Evolutionary conservation across 2,329 filamentous ascomycete species (phyloP), one percentile per base, ranked within the genome.

Genomic region (Colletotrichum camelliae): DNA sequence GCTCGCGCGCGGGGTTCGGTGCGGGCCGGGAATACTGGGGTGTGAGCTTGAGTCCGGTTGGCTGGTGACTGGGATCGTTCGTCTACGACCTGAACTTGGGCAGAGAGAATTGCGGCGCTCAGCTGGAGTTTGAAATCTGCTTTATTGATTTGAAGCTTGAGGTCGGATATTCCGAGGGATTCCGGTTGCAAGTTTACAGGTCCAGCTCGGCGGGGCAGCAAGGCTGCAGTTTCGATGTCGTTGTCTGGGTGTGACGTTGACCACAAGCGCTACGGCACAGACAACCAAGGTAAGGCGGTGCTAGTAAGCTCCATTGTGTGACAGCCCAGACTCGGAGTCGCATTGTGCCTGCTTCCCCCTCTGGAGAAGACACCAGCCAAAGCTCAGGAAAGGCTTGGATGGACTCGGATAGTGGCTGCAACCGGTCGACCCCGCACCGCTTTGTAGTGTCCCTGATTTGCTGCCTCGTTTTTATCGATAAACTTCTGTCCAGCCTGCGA

Each of bases 241-340:
- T 33, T 43, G 31, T 43, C 37, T 69, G 70, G 9, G 31, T 43
- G 62, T 69, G 70, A 73, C 70, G 70, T 62, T 68, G 70, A 73
- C 57, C 62, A 71, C 67, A 57, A 33, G 33, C 33, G 31, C 57
- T 68, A 65, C 64, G 48, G 70, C 73, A 75, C 69, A 73, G 73
- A 75, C 64, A 62, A 29, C 57, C 12, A 18, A 21, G 57, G 29
- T 43, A 21, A 21, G 35, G 35, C 68, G 31, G 24, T 33, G 29
- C 64, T 21, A 31, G 65, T 65, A 73, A 68, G 70, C 70, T 75
- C 64, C 29, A 60, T 73, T 74, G 70, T 74, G 70, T 58, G 70
- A 58, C 70, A 69, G 74, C 70, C 64, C 48, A 39, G 48, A 64
- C 57, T 52, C 21, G 31, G 70, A 65, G 64, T 24, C 29, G 65